A percentile compares a stretch with the other conserved stretches of the same genome.
phyloP scores from a whole-genome alignment of 2,329 filamentous ascomycete genomes.

The Proliferodiscus dingleyae region DNA sequence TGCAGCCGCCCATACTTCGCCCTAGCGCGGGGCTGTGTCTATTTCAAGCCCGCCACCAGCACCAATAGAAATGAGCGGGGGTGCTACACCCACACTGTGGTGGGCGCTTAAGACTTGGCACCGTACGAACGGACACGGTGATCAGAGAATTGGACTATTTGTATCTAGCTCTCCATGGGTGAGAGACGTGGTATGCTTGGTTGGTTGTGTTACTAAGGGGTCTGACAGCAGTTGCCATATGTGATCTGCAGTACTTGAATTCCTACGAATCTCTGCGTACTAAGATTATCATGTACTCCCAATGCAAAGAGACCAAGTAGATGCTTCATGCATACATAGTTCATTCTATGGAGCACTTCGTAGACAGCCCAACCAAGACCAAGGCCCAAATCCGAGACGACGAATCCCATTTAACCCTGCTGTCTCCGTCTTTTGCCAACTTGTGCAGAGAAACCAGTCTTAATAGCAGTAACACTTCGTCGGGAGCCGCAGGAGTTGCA shows the following conservation, averaged over 20 bases:
- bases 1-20: slow-evolving; percentile 3
- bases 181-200: too few species aligned
- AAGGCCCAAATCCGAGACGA: not conserved
- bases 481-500: slow-evolving; percentile 84
- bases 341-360: slow-evolving; percentile 2
- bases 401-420: slow-evolving; percentile 57
- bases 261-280: slow-evolving; percentile 7
- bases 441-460: slow-evolving; percentile 99
- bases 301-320: slow-evolving; percentile 6
- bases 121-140: not conserved
- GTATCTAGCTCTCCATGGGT: too few species aligned
- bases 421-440: slow-evolving; percentile 98
- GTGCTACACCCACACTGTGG: too few species aligned
- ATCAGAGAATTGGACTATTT: not conserved
- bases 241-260: not conserved
- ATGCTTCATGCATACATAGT: slow-evolving; percentile 6
- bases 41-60: slow-evolving; percentile 18
- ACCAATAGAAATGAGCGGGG: too few species aligned
- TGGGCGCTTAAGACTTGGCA: slow-evolving; percentile 19
- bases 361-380: not conserved
- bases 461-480: slow-evolving; percentile 93
- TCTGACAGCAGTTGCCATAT: not conserved
- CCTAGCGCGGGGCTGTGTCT: slow-evolving; percentile 22
- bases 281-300: slow-evolving; percentile 5
- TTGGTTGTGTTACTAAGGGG: too few species aligned